These are phyloP conservation scores for Ilyonectria robusta DNA, from an alignment of 2,329 filamentous ascomycete species.

Conservation along the genomic window DNA sequence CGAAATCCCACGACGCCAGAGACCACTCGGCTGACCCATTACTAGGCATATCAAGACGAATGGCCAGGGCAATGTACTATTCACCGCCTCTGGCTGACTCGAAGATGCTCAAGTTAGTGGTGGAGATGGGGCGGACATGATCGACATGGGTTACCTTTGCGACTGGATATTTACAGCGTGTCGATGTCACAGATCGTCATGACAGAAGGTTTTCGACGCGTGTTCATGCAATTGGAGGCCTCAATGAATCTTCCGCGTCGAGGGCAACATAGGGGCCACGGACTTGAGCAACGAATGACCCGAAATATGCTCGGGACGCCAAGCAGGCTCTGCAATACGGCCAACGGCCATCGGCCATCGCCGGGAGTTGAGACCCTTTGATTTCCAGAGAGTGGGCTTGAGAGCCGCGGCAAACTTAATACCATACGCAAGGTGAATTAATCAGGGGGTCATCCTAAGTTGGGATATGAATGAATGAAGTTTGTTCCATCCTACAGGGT, in stretches of 20 bases:
- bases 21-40: not conserved
- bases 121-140: not conserved
- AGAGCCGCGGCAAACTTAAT: not conserved
- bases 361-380: not conserved
- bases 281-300: not conserved
- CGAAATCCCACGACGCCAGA: too few species aligned
- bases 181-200: not conserved
- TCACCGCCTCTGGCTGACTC: not conserved
- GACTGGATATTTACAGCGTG: not conserved
- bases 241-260: not conserved
- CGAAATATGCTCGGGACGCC: not conserved
- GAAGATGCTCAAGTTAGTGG: constrained; percentile 1
- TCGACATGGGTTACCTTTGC: not conserved
- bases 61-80: not conserved
- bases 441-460: not conserved
- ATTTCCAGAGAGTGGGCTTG: not conserved
- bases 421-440: not conserved
- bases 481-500: not conserved
- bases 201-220: not conserved
- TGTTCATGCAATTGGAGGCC: not conserved
- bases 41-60: not conserved
- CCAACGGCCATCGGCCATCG: too few species aligned
- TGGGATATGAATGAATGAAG: not conserved
- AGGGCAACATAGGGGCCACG: not conserved
- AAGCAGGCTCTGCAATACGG: not conserved